These are phyloP conservation scores for Fusarium protoensiforme DNA, from an alignment of 2,329 filamentous ascomycete species.

Conservation along the genomic window DNA sequence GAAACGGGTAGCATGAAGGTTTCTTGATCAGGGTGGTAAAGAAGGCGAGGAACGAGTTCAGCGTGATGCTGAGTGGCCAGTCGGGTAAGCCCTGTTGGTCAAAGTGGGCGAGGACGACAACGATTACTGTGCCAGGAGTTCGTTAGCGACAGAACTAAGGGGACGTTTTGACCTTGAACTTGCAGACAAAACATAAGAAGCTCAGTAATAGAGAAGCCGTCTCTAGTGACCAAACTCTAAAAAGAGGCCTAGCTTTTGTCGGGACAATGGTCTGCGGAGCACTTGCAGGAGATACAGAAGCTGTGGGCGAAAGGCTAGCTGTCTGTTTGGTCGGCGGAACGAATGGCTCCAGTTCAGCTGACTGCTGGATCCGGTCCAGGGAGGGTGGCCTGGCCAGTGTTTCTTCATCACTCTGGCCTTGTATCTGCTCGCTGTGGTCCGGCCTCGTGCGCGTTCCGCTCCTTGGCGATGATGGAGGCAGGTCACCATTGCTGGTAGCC, in stretches of 20 bases:
- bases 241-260: neutral
- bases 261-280: neutral
- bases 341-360: neutral
- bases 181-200: neutral
- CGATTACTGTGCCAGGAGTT: neutral
- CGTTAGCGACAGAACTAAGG: neutral
- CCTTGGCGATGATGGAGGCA: neutral
- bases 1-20: neutral
- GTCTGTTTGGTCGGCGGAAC: neutral
- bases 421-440: too few relatives aligned
- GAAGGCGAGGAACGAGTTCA: neutral
- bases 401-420: neutral
- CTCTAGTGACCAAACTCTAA: neutral
- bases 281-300: neutral
- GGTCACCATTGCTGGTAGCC: neutral
- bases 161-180: neutral
- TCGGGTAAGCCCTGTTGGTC: neutral
- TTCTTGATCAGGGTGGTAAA: neutral
- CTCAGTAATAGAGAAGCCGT: neutral
- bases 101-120: neutral
- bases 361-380: neutral
- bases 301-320: neutral
- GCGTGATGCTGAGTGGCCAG: neutral
- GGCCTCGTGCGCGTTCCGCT: neutral
- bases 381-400: neutral